A percentile compares a stretch with the other conserved stretches of the same genome.
Evolutionary conservation across 169 alveolate species (phyloP).

Genomic region (Eimeria acervulina): DNA sequence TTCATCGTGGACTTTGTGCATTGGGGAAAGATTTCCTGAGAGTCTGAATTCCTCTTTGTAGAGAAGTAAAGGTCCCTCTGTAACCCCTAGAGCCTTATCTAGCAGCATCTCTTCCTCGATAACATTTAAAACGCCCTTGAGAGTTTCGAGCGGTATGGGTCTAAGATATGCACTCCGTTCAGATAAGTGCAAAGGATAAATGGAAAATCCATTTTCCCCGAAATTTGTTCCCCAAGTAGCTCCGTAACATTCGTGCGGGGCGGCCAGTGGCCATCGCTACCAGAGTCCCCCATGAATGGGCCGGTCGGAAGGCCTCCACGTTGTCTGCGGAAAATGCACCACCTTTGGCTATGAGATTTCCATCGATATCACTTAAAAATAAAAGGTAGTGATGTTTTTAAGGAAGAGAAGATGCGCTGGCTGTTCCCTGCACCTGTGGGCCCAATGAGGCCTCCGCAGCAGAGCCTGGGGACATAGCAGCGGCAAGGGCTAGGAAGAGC

Average conservation of each 20-base stretch:
- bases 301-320: slow-evolving; percentile 7
- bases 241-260: background rate
- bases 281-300: slow-evolving; percentile 11
- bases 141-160: background rate
- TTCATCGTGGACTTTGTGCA: background rate
- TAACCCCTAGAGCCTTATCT: background rate
- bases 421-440: background rate
- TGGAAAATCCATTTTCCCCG: background rate
- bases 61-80: background rate
- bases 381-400: background rate
- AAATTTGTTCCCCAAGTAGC: background rate
- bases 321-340: background rate
- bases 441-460: background rate
- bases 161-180: slow-evolving; percentile 55
- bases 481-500: background rate
- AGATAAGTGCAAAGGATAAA: slow-evolving; percentile 12
- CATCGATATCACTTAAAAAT: slow-evolving; percentile 16
- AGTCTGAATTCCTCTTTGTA: background rate
- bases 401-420: slow-evolving; percentile 11
- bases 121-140: background rate
- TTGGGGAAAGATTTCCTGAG: background rate
- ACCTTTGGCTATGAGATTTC: background rate
- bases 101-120: background rate
- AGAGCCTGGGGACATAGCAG: background rate
- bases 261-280: slow-evolving; percentile 43